Percentiles rank a stretch among this genome's conserved stretches.
Conservation (phyloP, 140 eudicot genomes). For the Flaveria floridana region DNA sequence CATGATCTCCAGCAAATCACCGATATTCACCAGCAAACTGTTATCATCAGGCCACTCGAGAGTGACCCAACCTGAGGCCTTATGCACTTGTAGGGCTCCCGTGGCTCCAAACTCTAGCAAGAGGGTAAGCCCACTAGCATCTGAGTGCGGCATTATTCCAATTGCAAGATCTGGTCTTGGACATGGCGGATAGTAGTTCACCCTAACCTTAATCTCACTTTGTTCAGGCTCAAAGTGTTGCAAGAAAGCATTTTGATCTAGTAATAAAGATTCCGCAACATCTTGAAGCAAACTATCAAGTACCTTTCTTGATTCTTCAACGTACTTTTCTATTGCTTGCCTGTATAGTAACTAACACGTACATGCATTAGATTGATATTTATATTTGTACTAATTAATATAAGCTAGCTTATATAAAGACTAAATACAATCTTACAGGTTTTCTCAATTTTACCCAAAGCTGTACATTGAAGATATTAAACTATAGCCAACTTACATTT, state of each 20-base stretch:
- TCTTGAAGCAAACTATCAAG: conserved; percentile 42
- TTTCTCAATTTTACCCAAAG: neutral
- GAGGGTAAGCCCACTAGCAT: conserved; percentile 46
- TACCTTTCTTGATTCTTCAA: conserved; percentile 38
- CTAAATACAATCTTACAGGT: too few species aligned
- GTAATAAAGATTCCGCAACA: conserved; percentile 46
- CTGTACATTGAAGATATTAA: too few species aligned
- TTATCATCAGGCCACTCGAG: conserved; percentile 39
- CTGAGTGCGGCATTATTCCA: conserved; percentile 48
- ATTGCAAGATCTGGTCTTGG: conserved; percentile 54
- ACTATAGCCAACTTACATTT: neutral
- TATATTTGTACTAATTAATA: too few species aligned
- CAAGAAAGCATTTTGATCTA: conserved; percentile 37
- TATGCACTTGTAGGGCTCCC: conserved; percentile 45
- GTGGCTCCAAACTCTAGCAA: conserved; percentile 44
- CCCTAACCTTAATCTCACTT: conserved; percentile 50
- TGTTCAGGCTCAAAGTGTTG: conserved; percentile 43
- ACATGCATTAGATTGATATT: neutral
- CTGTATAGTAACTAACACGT: conserved; percentile 21
- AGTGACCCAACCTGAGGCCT: conserved; percentile 41
- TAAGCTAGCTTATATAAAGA: too few species aligned
- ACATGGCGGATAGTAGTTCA: conserved; percentile 60
- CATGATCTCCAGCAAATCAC: conserved; percentile 61
- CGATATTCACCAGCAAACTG: conserved; percentile 43
- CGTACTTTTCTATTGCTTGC: conserved; percentile 44